Percentiles rank a stretch among this genome's conserved stretches.
Conservation (phyloP, 768 basidiomycete species). For the Leccinum boreale region DNA sequence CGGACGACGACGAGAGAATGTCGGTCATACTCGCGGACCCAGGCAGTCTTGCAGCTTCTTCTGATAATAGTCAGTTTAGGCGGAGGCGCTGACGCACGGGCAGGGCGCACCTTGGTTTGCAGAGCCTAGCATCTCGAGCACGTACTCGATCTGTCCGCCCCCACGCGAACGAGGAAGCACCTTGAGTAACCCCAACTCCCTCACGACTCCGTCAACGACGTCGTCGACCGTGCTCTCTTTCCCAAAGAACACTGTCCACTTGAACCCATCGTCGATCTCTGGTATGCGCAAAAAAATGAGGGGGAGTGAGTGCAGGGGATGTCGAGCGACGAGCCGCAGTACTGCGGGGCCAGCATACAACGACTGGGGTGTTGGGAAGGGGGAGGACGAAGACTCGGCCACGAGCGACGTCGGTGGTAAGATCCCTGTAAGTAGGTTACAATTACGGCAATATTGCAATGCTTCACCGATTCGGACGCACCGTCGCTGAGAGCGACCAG, state of each 20-base stretch:
- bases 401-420: conserved; percentile 33
- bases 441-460: background rate
- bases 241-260: conserved; percentile 64
- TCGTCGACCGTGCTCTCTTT: conserved; percentile 53
- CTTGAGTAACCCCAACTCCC: conserved; percentile 70
- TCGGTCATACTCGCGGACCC: conserved; percentile 15
- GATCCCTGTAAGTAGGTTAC: conserved; percentile 39
- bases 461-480: conserved; percentile 26
- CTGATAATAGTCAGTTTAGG: background rate
- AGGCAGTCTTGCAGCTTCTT: conserved; percentile 14
- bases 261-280: conserved; percentile 72
- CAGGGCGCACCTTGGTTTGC: conserved; percentile 47
- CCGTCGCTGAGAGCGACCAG: conserved; percentile 64
- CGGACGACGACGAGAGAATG: conserved; percentile 11
- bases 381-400: conserved; percentile 3
- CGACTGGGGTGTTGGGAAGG: conserved; percentile 66
- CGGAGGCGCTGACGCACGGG: background rate
- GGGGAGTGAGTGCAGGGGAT: conserved; percentile 30
- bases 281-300: conserved; percentile 66
- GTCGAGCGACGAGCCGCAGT: too few species aligned
- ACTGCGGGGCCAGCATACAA: conserved; percentile 49
- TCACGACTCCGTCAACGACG: conserved; percentile 47
- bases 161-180: conserved; percentile 64
- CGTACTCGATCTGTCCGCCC: conserved; percentile 62
- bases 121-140: conserved; percentile 56